A percentile compares a stretch with the other conserved stretches of the same genome.
Evolutionary conservation across 139 green algal species (phyloP).

Genomic region (Chlorella sp.): DNA sequence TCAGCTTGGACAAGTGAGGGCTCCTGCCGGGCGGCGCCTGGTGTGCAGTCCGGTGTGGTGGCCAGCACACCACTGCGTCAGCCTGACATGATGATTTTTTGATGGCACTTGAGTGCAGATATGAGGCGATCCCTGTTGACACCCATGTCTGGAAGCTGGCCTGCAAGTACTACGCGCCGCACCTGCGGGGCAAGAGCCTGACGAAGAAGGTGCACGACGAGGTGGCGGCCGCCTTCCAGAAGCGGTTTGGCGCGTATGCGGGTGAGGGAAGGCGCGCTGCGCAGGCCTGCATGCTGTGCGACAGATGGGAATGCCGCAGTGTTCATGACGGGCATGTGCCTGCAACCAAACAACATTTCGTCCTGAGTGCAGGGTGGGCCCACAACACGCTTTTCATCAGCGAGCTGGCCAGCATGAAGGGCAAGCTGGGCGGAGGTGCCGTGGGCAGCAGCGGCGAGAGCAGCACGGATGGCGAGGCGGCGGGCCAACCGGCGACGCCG

Average conservation of each 20-base stretch:
- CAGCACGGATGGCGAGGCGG: too few species aligned
- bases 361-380: slow-evolving; percentile 84
- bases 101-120: too few species aligned
- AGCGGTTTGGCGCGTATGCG: slow-evolving; percentile 80
- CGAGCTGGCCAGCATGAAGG: slow-evolving; percentile 70
- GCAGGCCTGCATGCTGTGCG: too few species aligned
- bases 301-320: too few species aligned
- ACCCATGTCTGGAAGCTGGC: slow-evolving; percentile 95
- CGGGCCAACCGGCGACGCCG: too few species aligned
- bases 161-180: slow-evolving; percentile 70
- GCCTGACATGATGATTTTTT: too few species aligned
- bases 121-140: too few species aligned
- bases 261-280: too few species aligned
- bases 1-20: slow-evolving; percentile 94
- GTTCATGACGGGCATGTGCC: slow-evolving; percentile 53
- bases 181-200: slow-evolving; percentile 76
- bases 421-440: slow-evolving; percentile 3
- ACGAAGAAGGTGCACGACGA: slow-evolving; percentile 62
- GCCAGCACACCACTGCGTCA: too few species aligned
- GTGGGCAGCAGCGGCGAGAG: not conserved
- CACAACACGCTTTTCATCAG: slow-evolving; percentile 93
- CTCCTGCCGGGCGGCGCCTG: too few species aligned
- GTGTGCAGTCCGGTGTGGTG: too few species aligned
- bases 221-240: slow-evolving; percentile 63
- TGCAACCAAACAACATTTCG: slow-evolving; percentile 78